Base-by-base conservation (phyloP, 1,139 yeast species). In the Maudiozyma humilis region DNA sequence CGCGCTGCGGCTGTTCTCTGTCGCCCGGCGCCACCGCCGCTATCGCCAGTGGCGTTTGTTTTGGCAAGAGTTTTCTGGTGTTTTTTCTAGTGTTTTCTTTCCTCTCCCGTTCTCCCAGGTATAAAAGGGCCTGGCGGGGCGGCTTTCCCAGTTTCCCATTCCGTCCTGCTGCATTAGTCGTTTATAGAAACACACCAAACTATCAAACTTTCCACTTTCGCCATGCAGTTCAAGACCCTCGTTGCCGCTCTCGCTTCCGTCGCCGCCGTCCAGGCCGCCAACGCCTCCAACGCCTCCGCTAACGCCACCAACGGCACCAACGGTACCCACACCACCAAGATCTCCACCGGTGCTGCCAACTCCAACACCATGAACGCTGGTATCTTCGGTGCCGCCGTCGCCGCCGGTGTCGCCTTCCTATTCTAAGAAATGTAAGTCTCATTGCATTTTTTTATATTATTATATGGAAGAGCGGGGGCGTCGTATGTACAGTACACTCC, bases 371-470 rank as follows among this genome's bases (percentile, higher is more conserved):
- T 70, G 60, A 70, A 71, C 66, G 80, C 79, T 58, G 81, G 80
- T 69, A 72, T 75, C 61, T 72, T 78, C 65, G 85, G 83, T 69
- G 85, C 83, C 63, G 82, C 79, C 62, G 79, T 78, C 54, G 85
- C 83, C 57, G 85, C 82, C 59, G 84, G 82, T 69, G 76, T 78
- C 60, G 85, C 80, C 63, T 72, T 79, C 67, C 70, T 77, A 61
- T 75, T 78, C 71, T 78, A 78, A 75, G 67, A 36, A 38, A 10
- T 14, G 4, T 35, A 14, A 4, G n/a, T 32, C 3, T 12, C 7
- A 6, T 6, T 23, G 27, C 6, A 10, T 23, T 23, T 23, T 23
- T 6, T 23, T 23, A 6, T 23, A 23, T 23, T n/a, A n/a, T n/a
- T n/a, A n/a, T n/a, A n/a, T n/a, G n/a, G n/a, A n/a, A n/a, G n/a